Evolutionary conservation across 768 basidiomycete genomes (phyloP), one percentile per base, ranked within the genome.

Genomic region (Mrakia frigida): DNA sequence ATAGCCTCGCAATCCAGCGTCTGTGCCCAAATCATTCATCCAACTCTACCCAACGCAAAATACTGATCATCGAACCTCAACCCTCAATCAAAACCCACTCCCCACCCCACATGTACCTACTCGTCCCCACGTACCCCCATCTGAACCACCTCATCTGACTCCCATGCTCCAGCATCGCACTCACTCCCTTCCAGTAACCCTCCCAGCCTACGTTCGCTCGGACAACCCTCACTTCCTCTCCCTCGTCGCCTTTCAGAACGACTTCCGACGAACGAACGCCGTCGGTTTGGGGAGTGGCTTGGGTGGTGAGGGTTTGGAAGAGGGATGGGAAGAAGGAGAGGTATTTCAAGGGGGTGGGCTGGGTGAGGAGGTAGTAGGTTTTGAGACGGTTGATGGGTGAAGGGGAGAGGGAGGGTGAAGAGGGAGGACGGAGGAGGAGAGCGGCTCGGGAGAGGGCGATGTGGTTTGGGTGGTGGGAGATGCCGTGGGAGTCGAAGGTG

Each of bases 401-500:
- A 5, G 50, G 23, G 41, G 43, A 28, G 9, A 46, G 25, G 4
- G 43, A 16, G 69, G 31, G 37, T 31, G 39, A 41, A 21, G 46
- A 28, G 13, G 69, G 31, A 0, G 69, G 50, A 16, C 25, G 41
- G n/a, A 37, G 73, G 85, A 80, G 33, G 91, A 86, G 73, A 85
- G 82, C 60, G 85, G 82, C 53, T 86, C 87, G 50, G 90, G 83
- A 82, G 13, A 94, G 85, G 1, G 93, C 89, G 78, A 85, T 86
- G 83, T 97, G 94, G 81, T 97, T 96, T 1, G 92, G 91, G 81
- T 96, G 94, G 6, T 85, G 86, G 28, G 93, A 92, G 21, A 96
- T 84, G 3, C 94, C 94, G 3, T 81, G 80, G 0, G 84, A 76
- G 82, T 97, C 94, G 81, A 96, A 97, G 0, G 93, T 95, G 70